Conservation (phyloP, 345 rosid genomes). For the Lenwebbia sp. region DNA sequence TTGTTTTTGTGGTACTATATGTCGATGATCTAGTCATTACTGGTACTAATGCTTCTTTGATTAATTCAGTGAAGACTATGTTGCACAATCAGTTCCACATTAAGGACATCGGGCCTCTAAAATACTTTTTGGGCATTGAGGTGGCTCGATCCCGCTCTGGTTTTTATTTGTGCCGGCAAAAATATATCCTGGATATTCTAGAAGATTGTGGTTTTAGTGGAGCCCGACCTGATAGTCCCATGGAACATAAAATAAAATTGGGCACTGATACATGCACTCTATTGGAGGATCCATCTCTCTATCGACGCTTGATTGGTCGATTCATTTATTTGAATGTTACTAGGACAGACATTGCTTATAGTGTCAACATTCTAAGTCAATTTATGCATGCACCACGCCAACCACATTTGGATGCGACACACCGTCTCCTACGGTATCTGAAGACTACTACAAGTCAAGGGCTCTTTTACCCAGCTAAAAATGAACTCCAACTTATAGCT, state of each 20-base stretch:
- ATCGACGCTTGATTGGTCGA: neutral
- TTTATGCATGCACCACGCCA: neutral
- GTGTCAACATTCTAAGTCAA: neutral
- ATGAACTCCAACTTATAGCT: neutral
- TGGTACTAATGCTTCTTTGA: neutral
- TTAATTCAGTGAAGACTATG: neutral
- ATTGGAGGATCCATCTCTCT: neutral
- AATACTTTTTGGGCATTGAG: neutral
- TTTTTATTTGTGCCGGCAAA: neutral
- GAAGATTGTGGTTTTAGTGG: neutral
- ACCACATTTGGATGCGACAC: neutral
- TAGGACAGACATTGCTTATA: neutral
- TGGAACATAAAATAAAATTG: fast-evolving
- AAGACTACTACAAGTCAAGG: neutral
- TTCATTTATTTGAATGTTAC: neutral
- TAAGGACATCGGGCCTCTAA: neutral
- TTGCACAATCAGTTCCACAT: neutral
- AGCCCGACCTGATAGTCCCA: fast-evolving
- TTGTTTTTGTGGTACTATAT: neutral
- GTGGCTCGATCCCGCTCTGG: neutral
- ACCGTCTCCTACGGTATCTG: neutral
- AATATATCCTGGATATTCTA: neutral
- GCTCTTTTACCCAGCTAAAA: neutral
- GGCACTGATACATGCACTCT: neutral
- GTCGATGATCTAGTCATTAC: neutral